phyloP scores from a whole-genome alignment of 2,329 filamentous ascomycete genomes.

The Penicillium olsonii region DNA sequence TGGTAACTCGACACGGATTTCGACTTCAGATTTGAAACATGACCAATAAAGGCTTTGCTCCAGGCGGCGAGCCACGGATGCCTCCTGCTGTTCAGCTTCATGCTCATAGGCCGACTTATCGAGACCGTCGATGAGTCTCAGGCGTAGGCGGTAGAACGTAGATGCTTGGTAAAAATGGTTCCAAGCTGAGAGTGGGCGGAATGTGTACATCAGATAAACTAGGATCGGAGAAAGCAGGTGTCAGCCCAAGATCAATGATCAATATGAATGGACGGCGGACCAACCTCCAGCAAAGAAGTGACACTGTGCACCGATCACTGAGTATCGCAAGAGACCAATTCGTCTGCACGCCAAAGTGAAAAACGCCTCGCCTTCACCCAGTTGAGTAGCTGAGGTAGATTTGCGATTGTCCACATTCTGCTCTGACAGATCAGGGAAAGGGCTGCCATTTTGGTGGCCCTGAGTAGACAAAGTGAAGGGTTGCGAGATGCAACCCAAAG shows the following conservation, averaged over 20 bases:
- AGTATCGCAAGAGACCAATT: constrained; percentile 29
- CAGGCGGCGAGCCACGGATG: constrained; percentile 27
- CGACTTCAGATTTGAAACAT: constrained; percentile 48
- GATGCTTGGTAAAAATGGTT: constrained; percentile 38
- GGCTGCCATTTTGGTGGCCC: background rate
- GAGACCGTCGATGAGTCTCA: constrained; percentile 24
- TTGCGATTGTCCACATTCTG: background rate
- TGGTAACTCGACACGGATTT: constrained; percentile 43
- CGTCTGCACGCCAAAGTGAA: constrained; percentile 33
- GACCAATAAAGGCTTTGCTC: constrained; percentile 49
- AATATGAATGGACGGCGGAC: too few species aligned
- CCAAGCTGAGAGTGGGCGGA: constrained; percentile 43
- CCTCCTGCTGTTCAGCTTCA: constrained; percentile 8
- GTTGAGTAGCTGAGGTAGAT: background rate
- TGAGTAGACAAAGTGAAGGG: constrained; percentile 20
- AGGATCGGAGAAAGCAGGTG: background rate
- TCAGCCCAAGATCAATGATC: background rate
- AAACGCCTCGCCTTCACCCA: constrained; percentile 29
- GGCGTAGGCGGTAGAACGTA: constrained; percentile 38
- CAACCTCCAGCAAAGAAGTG: constrained; percentile 39
- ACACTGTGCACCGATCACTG: constrained; percentile 40
- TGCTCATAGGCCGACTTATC: constrained; percentile 6
- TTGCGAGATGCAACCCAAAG: constrained; percentile 30
- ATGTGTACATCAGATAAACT: constrained; percentile 45
- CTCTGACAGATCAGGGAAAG: background rate